Conservation (phyloP, 805 yeast genomes). For the Priceomyces melissophilus region DNA sequence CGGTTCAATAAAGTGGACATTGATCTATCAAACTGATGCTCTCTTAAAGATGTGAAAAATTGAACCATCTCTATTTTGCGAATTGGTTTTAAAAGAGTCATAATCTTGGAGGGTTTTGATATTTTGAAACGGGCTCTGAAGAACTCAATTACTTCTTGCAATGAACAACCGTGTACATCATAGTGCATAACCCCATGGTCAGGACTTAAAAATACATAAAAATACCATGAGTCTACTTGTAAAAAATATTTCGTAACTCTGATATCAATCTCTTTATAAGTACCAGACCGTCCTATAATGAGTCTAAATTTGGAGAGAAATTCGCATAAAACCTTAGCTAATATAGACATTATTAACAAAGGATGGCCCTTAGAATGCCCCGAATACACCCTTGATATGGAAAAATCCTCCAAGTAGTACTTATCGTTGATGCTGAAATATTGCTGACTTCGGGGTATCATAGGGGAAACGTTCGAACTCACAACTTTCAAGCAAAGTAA, state of each 20-base stretch:
- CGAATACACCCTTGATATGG: slow-evolving; percentile 19
- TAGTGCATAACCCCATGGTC: not conserved
- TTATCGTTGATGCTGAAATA: not conserved
- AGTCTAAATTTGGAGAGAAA: slow-evolving; percentile 9
- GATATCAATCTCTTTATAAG: not conserved
- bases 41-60: slow-evolving; percentile 3
- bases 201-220: slow-evolving; percentile 1
- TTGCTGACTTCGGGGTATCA: not conserved
- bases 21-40: not conserved
- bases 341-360: slow-evolving; percentile 13
- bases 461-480: too few relatives aligned
- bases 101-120: slow-evolving; percentile 1
- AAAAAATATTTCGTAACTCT: slow-evolving; percentile 9
- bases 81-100: slow-evolving; percentile 1
- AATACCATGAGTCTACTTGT: slow-evolving; percentile 5
- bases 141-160: not conserved
- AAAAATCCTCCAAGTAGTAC: slow-evolving; percentile 19
- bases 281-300: not conserved
- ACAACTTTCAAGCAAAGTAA: too few relatives aligned
- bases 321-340: slow-evolving; percentile 14
- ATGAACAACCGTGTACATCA: slow-evolving; percentile 1
- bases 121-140: slow-evolving; percentile 1
- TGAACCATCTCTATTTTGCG: slow-evolving; percentile 7
- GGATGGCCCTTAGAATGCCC: slow-evolving; percentile 18
- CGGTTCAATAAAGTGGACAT: slow-evolving; percentile 1